Evolutionary conservation across 2,329 filamentous ascomycete species (phyloP), one percentile per base, ranked within the genome.

Genomic region (Nigrospora osmanthi): DNA sequence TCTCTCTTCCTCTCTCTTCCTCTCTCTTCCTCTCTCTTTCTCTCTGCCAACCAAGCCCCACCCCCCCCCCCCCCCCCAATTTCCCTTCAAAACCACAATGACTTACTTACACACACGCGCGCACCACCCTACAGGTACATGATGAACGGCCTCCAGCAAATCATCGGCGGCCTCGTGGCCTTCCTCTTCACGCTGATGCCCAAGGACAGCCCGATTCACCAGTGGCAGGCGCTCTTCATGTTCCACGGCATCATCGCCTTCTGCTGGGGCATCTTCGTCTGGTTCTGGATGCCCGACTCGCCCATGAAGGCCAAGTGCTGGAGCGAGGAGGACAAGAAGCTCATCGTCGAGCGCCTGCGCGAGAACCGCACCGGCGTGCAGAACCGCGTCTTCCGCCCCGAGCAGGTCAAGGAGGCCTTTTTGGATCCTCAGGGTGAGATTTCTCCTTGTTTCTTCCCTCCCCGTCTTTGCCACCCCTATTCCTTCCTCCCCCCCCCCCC

Each of bases 101-200:
- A 10, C 23, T 41, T n/a, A n/a, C n/a, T n/a, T n/a, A n/a, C n/a
- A n/a, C 7, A 41, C 28, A 5, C 12, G 31, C 4, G 28, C 14
- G 17, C n/a, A n/a, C n/a, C n/a, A 6, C 5, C 19, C 80, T n/a
- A n/a, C 60, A 87, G 83, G 83, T 83, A 85, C 60, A 85, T 85
- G 78, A 87, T 87, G 81, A 88, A 87, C 57, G 83, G 84, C 2
- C 73, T 71, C 1, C 83, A 87, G 57, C 83, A 87, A 56, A 82
- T 87, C 42, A 80, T 87, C 10, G 83, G 83, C 31, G 84, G 84
- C 7, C 71, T 87, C 0, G 68, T 87, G 1, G 83, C 83, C 0
- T 86, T 85, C 58, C 82, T 81, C 50, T 73, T 74, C 52, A 68
- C 71, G 3, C 66, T 78, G 3, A 78, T 81, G 55, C 66, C 63